Evolutionary conservation across 2,329 filamentous ascomycete genomes (phyloP).

Genomic region (Byssochlamys sp.): DNA sequence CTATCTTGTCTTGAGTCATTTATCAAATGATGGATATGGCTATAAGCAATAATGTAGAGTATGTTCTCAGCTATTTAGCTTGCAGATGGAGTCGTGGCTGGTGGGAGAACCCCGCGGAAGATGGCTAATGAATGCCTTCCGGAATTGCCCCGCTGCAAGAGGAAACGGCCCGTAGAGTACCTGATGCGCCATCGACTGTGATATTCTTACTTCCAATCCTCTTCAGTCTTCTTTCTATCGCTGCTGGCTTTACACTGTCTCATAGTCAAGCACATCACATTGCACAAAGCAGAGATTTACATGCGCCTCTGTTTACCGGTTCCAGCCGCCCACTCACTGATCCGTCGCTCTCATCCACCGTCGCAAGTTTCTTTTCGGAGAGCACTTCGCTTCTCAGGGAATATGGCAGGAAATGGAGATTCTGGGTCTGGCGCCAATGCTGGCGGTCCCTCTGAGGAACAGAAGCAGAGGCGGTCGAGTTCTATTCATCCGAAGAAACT

Average conservation of each 20-base stretch:
- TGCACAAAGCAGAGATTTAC: not conserved
- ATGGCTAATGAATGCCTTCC: not conserved
- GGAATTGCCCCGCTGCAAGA: not conserved
- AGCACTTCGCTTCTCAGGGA: not conserved
- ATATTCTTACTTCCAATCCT: not conserved
- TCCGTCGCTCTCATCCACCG: not conserved
- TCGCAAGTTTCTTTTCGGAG: not conserved
- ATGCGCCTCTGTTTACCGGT: not conserved
- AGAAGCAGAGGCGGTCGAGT: slow-evolving; percentile 6
- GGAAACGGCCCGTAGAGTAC: not conserved
- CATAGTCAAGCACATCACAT: not conserved
- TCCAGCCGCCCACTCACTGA: not conserved
- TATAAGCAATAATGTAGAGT: too few species aligned
- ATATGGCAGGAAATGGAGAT: not conserved
- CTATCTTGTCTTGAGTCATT: too few species aligned
- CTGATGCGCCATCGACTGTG: not conserved
- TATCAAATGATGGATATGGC: too few species aligned
- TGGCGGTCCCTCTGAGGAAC: not conserved
- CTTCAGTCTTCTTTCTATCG: not conserved
- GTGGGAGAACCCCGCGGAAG: not conserved
- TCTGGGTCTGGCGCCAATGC: not conserved
- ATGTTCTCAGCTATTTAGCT: not conserved
- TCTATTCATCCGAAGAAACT: slow-evolving; percentile 30
- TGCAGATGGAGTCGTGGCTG: not conserved
- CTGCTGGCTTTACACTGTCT: not conserved